These are phyloP conservation scores for Discostella stelligeroides DNA, from an alignment of 108 stramenopile genomes.

Conservation along the genomic window DNA sequence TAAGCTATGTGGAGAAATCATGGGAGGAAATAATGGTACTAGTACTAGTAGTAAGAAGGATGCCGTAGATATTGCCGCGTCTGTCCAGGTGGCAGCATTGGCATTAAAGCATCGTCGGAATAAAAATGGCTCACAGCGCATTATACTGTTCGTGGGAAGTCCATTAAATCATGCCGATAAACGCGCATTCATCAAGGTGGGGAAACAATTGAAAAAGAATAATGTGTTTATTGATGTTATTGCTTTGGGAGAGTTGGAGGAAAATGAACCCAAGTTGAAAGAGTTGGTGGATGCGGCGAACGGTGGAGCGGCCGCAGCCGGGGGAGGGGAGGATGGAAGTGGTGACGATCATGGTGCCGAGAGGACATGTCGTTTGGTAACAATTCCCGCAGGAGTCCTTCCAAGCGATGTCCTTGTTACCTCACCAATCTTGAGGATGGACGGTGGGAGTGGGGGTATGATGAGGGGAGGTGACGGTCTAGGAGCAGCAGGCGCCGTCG, in stretches of 20 bases:
- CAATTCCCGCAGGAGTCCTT: conserved; percentile 92
- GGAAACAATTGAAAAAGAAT: conserved; percentile 92
- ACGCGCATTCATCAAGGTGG: conserved; percentile 74
- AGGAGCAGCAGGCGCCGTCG: conserved; percentile 66
- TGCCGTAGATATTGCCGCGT: conserved; percentile 74
- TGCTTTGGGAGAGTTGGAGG: conserved; percentile 90
- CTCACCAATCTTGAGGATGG: conserved; percentile 84
- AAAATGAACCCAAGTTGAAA: conserved; percentile 86
- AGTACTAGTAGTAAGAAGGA: conserved; percentile 19
- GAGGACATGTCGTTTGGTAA: conserved; percentile 90
- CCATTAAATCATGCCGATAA: conserved; percentile 65
- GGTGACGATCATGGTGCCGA: conserved; percentile 73
- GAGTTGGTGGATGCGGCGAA: conserved; percentile 95
- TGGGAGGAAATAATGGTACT: not conserved
- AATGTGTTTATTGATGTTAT: conserved; percentile 97
- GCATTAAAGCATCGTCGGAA: conserved; percentile 97
- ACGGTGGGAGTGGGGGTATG: conserved; percentile 55
- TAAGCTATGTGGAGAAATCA: conserved; percentile 33
- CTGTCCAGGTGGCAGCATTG: conserved; percentile 92
- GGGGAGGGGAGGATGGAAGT: conserved; percentile 76
- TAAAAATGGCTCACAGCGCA: conserved; percentile 96
- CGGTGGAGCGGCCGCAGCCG: conserved; percentile 66
- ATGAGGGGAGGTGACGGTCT: conserved; percentile 56
- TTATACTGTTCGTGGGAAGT: conserved; percentile 92
- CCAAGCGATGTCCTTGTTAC: conserved; percentile 93